Conservation (phyloP, 2,329 filamentous ascomycete genomes). For the Phialemoniopsis sp. region DNA sequence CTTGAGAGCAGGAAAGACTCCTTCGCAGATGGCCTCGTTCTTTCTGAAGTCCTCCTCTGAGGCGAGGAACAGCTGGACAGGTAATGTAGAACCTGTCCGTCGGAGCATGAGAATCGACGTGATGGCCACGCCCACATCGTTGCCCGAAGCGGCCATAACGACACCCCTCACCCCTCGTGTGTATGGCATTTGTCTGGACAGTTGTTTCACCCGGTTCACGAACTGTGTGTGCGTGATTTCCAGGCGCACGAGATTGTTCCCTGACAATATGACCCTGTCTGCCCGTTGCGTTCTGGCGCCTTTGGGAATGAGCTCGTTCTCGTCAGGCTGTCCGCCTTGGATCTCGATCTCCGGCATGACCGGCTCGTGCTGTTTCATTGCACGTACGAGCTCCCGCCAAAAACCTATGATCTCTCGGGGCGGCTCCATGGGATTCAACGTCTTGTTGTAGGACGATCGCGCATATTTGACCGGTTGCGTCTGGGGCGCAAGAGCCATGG, state of each 20-base stretch:
- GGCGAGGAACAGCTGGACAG: slow-evolving; percentile 35
- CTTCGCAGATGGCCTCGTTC: slow-evolving; percentile 22
- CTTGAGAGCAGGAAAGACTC: slow-evolving; percentile 19
- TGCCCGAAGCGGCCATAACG: slow-evolving; percentile 43
- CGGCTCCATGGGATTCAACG: not conserved
- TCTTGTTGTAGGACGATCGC: too few relatives aligned
- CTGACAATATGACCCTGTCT: not conserved
- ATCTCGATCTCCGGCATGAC: not conserved
- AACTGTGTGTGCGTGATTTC: slow-evolving; percentile 27
- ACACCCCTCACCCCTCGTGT: slow-evolving; percentile 33
- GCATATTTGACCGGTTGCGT: too few relatives aligned
- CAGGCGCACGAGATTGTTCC: not conserved
- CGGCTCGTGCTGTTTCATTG: not conserved
- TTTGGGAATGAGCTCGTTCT: not conserved
- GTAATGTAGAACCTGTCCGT: slow-evolving; percentile 41
- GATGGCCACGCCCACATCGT: slow-evolving; percentile 44
- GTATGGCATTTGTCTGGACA: slow-evolving; percentile 25
- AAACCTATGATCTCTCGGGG: not conserved
- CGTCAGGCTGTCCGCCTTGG: slow-evolving; percentile 4
- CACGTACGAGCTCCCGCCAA: not conserved
- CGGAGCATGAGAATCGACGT: slow-evolving; percentile 48
- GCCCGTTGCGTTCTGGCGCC: not conserved
- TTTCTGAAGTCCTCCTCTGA: slow-evolving; percentile 17
- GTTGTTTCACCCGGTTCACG: slow-evolving; percentile 20
- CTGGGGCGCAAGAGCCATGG: too few relatives aligned